Evolutionary conservation across 257 asterid genomes (phyloP), one percentile per base, ranked within the genome.

Genomic region (Scutellaria barbata): DNA sequence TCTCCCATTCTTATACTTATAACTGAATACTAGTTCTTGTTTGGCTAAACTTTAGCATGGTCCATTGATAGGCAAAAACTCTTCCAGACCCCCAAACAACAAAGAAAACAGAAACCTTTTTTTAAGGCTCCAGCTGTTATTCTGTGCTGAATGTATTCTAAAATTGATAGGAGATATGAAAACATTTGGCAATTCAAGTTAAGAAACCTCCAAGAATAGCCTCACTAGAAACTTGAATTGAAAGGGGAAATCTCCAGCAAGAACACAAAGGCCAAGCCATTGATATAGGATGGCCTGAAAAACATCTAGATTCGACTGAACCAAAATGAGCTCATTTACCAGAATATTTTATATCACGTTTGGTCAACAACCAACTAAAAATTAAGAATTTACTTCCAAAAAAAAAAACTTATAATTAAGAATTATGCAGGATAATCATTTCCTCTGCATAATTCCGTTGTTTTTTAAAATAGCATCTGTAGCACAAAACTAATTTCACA

Each of bases 391-490:
- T 30, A 30, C 35, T 30, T 0, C 35, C 2, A 30, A 30, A 30
- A 30, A 2, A 30, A 30, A 30, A 4, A 0, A 22, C 25, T 22
- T 30, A 30, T 30, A 1, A 30, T 4, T 30, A 30, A 30, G 41
- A 47, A 39, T 22, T 7, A 51, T 48, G 33, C 62, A 35, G 45
- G 69, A 37, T n/a, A n/a, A n/a, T 39, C 76, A 42, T 9, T 46
- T 33, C 10, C 43, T 25, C 40, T 6, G 48, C 53, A 51, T 20
- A 20, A 45, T 46, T 16, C 33, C 8, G 8, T 1, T 51, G 42
- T 22, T 7, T 25, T 40, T 7, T 39, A 73, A 63, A 72, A 13
- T 6, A 71, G 77, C 70, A 51, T 62, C 61, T 39, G 48, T 16
- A 73, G 25, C 48, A 53, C 54, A 63, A 51, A 51, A 41, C 71